phyloP scores from a whole-genome alignment of 768 basidiomycete genomes.

The Rhodocollybia butyracea region DNA sequence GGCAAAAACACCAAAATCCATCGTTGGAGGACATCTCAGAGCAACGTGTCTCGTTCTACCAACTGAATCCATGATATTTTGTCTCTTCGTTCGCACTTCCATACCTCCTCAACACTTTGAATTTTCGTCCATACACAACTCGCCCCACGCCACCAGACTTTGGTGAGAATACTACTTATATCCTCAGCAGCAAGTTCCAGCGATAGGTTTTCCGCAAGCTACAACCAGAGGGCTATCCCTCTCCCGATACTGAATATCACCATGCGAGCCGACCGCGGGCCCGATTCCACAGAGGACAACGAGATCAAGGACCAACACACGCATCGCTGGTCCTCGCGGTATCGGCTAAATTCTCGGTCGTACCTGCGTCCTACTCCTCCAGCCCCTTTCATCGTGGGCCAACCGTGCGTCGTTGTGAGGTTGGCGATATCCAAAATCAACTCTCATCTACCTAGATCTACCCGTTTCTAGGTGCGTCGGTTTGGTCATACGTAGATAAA shows the following conservation, averaged over 20 bases:
- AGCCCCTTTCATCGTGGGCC: neutral
- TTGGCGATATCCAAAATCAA: no score
- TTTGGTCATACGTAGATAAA: no score
- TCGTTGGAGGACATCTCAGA: no score
- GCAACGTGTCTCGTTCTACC: no score
- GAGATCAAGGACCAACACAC: neutral
- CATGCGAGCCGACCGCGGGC: neutral
- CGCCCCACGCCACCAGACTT: neutral
- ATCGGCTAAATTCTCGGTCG: neutral
- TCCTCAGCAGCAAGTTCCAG: neutral
- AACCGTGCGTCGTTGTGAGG: no score
- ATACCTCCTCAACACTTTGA: neutral
- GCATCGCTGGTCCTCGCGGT: neutral
- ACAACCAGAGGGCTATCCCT: neutral
- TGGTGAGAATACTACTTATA: conserved; percentile 1
- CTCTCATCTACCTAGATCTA: no score
- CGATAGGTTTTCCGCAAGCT: conserved; percentile 1
- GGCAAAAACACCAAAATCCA: no score
- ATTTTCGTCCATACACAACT: no score
- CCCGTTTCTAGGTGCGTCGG: no score
- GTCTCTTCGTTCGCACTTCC: no score
- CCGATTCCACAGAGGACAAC: neutral
- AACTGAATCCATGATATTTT: no score
- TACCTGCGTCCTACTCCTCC: neutral
- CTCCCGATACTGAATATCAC: neutral